These are phyloP conservation scores for Lathyrus tuberosus DNA, from an alignment of 306 rosid species.

Conservation along the genomic window DNA sequence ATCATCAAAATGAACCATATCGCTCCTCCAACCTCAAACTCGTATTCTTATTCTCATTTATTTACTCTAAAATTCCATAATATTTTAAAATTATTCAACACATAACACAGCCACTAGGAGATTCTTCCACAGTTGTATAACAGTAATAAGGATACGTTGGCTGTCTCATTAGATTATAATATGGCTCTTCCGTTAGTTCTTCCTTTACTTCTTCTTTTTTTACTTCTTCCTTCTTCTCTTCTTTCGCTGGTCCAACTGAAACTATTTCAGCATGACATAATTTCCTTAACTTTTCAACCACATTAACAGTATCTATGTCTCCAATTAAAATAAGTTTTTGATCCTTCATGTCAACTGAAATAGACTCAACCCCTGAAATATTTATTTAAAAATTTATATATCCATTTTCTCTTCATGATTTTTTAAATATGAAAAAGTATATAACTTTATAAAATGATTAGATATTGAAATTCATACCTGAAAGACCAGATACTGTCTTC, in stretches of 20 bases:
- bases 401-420: not conserved
- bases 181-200: constrained; percentile 22
- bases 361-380: constrained; percentile 70
- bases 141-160: constrained; percentile 23
- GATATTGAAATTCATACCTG: constrained; percentile 46
- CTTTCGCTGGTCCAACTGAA: constrained; percentile 78
- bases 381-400: not conserved
- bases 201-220: constrained; percentile 46
- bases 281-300: constrained; percentile 68
- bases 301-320: constrained; percentile 57
- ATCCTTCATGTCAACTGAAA: constrained; percentile 70
- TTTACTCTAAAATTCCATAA: not conserved
- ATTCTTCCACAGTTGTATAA: constrained; percentile 53
- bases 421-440: not conserved
- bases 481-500: constrained; percentile 66
- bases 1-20: not conserved
- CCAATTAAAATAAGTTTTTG: constrained; percentile 69
- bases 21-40: not conserved
- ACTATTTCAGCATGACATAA: constrained; percentile 50
- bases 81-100: constrained; percentile 39
- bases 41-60: constrained; percentile 13
- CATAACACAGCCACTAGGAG: constrained; percentile 72
- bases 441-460: not conserved
- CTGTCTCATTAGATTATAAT: constrained; percentile 29
- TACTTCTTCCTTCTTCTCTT: constrained; percentile 57